Conservation (phyloP, 305 asterid species). For the Withania somnifera region DNA sequence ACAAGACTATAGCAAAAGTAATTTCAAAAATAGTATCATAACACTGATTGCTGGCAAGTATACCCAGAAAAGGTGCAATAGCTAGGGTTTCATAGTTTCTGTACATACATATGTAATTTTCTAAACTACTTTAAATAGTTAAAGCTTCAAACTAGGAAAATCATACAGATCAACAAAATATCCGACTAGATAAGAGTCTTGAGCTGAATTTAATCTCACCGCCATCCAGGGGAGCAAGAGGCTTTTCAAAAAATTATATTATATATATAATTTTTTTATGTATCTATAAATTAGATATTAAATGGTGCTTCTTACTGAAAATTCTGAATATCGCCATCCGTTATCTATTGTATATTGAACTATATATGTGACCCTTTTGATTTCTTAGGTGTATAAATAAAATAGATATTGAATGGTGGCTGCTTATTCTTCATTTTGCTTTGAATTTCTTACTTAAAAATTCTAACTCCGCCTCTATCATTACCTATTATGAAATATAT, state of each 20-base stretch:
- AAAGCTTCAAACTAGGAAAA: neutral
- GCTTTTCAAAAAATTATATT: too few species aligned
- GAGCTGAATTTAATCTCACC: neutral
- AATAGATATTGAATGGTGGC: neutral
- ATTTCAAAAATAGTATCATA: neutral
- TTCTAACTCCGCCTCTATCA: neutral
- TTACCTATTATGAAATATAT: neutral
- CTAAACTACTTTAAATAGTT: neutral
- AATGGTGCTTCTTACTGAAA: neutral
- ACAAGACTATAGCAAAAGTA: neutral
- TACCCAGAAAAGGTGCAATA: neutral
- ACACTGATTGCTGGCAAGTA: neutral
- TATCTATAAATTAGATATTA: neutral
- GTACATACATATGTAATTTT: neutral
- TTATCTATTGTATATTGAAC: too few species aligned
- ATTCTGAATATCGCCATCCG: too few species aligned
- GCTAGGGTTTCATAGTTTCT: constrained; percentile 24
- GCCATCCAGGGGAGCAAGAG: too few species aligned
- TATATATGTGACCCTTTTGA: neutral
- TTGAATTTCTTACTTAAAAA: neutral
- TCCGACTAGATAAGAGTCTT: neutral
- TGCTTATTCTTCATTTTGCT: neutral
- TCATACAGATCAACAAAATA: neutral
- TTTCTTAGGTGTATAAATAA: neutral
- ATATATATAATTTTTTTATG: too few species aligned